phyloP scores from a whole-genome alignment of 2,329 filamentous ascomycete genomes.

The Aspergillus sp. region DNA sequence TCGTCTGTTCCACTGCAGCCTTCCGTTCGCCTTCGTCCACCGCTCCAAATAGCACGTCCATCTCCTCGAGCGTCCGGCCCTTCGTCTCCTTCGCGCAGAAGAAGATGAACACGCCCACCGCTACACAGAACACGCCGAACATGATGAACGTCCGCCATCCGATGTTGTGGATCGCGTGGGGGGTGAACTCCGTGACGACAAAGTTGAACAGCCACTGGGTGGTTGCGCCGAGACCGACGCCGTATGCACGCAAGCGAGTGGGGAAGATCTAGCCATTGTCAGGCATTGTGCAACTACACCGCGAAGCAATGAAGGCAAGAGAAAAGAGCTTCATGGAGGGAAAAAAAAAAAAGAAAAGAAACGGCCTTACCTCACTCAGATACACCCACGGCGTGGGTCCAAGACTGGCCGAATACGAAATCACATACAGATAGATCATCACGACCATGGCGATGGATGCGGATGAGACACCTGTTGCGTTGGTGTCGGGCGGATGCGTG shows the following conservation, averaged over 20 bases:
- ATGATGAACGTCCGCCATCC: conserved; percentile 41
- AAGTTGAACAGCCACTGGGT: conserved; percentile 44
- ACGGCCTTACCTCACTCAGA: conserved; percentile 26
- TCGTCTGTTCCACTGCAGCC: conserved; percentile 23
- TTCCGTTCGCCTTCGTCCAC: conserved; percentile 22
- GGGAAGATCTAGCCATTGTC: conserved; percentile 33
- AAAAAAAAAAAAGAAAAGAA: too few species aligned
- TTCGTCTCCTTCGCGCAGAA: conserved; percentile 41
- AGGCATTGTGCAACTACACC: not conserved
- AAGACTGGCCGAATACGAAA: conserved; percentile 26
- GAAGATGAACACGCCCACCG: conserved; percentile 34
- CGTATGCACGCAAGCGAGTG: conserved; percentile 38
- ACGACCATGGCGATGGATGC: conserved; percentile 40
- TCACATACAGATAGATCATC: conserved; percentile 50
- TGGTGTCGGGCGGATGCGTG: conserved; percentile 30
- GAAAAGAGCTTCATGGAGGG: not conserved
- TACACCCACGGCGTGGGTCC: conserved; percentile 34
- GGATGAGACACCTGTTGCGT: conserved; percentile 24
- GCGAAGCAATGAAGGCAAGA: not conserved
- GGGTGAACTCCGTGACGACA: conserved; percentile 41
- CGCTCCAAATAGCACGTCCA: conserved; percentile 34
- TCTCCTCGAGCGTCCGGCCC: conserved; percentile 37
- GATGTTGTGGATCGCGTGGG: conserved; percentile 38
- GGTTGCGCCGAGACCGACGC: conserved; percentile 38
- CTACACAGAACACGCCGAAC: conserved; percentile 40